These are phyloP conservation scores for Rhododendron kiyosumense DNA, from an alignment of 148 eudicot species.

Conservation along the genomic window DNA sequence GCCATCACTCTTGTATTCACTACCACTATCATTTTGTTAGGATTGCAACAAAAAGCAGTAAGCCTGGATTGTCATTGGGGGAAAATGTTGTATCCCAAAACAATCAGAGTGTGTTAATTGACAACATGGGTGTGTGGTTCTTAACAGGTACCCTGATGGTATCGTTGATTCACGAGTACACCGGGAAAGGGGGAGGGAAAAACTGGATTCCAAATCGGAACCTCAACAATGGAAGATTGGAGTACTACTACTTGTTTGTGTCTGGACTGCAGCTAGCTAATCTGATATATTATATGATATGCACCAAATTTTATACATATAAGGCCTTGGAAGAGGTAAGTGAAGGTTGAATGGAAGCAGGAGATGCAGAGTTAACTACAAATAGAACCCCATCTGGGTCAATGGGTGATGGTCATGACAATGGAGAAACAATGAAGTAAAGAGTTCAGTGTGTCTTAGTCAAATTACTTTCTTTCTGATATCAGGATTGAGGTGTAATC, in stretches of 20 bases:
- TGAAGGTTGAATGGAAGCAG: neutral
- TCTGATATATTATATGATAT: neutral
- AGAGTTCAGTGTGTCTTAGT: neutral
- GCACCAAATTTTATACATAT: neutral
- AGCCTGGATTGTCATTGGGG: neutral
- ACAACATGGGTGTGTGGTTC: neutral
- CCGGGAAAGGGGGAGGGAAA: slow-evolving; percentile 14
- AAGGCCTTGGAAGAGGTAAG: neutral
- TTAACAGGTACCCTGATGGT: slow-evolving; percentile 39
- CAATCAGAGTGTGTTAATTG: neutral
- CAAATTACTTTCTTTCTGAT: neutral
- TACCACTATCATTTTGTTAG: neutral
- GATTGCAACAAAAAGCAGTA: neutral
- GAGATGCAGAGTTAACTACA: neutral
- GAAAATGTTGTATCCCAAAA: neutral
- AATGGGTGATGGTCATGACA: neutral
- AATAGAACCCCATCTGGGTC: neutral
- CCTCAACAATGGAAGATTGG: slow-evolving; percentile 35
- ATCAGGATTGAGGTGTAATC: neutral
- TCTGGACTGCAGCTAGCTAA: slow-evolving; percentile 35
- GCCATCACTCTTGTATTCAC: neutral
- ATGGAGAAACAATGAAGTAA: neutral
- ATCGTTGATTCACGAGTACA: slow-evolving; percentile 32
- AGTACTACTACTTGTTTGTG: slow-evolving; percentile 33
- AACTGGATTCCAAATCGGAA: slow-evolving; percentile 43